Base-by-base conservation (phyloP, 352 stramenopile genomes). In the Globisporangium iwayamae region DNA sequence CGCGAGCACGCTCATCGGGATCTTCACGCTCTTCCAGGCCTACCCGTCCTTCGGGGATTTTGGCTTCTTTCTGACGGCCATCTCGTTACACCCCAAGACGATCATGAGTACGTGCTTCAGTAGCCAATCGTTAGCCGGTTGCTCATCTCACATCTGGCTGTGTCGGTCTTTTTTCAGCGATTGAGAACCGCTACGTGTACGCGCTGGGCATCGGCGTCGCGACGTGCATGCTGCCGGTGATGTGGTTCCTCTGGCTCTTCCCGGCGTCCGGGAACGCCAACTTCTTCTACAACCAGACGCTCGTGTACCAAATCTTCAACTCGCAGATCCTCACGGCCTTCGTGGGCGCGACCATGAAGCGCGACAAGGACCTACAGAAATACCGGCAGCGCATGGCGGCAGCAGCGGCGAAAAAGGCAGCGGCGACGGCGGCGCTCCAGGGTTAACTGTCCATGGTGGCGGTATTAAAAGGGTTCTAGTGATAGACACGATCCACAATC, bases 201-300 rank as follows among this genome's bases (percentile, higher is more conserved):
- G 78, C 76, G 9, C 65, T 92, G 13, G 86, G 86, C 2, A 65
- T 95, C 16, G 76, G 69, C 32, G 81, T 86, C 0, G 84, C 84
- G 16, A 87, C 81, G 8, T 90, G 76, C 61, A 85, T 95, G 73
- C 64, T 95, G 46, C 84, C 84, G 22, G 78, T 93, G 22, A 95
- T 95, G 86, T 92, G 81, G 77, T 93, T 91, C 58, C 68, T 95
- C n/a, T 95, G 86, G 86, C 63, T 95, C 43, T 95, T 88, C 54
- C 84, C 86, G 7, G 86, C 80, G 13, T 93, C 84, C 10, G 86
- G 86, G 22, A 95, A 95, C 66, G 83, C 86, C n/a, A 95, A 95
- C 62, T 95, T 95, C 66, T 95, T 91, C 60, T 95, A 93, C 73
- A 93, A 92, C 70, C 84, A 93, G 69, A 95, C 86, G 39, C 71